A percentile compares a stretch with the other conserved stretches of the same genome.
phyloP scores from a whole-genome alignment of 768 basidiomycete species.

The Coprinopsis strossmayeri region DNA sequence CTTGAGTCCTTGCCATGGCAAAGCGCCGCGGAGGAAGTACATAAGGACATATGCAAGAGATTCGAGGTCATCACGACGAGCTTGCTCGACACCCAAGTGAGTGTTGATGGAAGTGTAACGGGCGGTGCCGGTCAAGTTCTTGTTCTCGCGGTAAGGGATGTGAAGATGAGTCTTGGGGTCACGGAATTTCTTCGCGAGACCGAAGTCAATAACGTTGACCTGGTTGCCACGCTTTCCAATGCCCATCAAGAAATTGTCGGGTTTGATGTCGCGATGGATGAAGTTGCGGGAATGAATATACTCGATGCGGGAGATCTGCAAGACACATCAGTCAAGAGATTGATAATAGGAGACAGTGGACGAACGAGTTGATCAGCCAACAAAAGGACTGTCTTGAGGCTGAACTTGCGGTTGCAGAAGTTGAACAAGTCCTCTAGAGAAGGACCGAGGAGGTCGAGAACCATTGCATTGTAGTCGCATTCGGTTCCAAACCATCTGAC shows the following conservation, averaged over 20 bases:
- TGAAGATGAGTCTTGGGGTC: constrained; percentile 99
- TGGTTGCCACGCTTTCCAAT: constrained; percentile 99
- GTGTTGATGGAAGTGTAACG: constrained; percentile 99
- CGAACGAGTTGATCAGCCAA: constrained; percentile 93
- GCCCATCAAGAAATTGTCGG: constrained; percentile 99
- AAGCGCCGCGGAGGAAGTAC: constrained; percentile 98
- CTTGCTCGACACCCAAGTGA: constrained; percentile 96
- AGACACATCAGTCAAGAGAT: constrained; percentile 11
- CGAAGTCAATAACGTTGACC: constrained; percentile 98
- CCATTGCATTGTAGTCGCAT: constrained; percentile 99
- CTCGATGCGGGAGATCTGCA: constrained; percentile 94
- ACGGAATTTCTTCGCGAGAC: constrained; percentile 99
- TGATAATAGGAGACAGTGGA: constrained; percentile 16
- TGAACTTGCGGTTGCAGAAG: constrained; percentile 97
- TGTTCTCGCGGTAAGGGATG: constrained; percentile 99
- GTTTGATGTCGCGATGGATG: constrained; percentile 96
- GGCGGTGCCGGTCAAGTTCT: constrained; percentile 98
- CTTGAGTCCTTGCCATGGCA: constrained; percentile 99
- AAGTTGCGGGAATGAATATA: constrained; percentile 99
- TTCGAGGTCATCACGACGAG: constrained; percentile 95
- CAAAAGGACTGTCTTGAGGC: constrained; percentile 91
- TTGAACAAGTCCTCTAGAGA: constrained; percentile 90
- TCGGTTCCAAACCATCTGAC: constrained; percentile 93
- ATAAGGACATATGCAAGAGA: constrained; percentile 98
- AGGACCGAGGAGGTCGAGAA: constrained; percentile 91